Percentiles rank a stretch among this genome's conserved stretches.
Conservation (phyloP, 1,284 basidiomycete genomes). For the Paramarasmius palmivorus region DNA sequence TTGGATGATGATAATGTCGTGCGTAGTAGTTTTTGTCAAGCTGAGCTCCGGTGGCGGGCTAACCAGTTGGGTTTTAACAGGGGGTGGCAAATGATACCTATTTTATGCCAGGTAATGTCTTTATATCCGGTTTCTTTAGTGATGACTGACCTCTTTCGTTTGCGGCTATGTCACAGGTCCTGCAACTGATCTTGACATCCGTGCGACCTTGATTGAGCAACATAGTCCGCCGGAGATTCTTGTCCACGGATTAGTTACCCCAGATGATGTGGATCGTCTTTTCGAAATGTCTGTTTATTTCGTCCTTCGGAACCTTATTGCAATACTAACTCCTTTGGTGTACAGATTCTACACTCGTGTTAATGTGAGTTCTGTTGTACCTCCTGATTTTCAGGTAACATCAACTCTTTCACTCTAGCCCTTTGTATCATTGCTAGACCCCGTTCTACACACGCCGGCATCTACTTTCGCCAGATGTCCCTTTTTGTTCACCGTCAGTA, state of each 20-base stretch:
- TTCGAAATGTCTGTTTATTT: conserved; percentile 72
- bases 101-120: conserved; percentile 66
- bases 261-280: conserved; percentile 78
- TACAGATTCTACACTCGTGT: conserved; percentile 66
- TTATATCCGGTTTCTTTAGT: conserved; percentile 1
- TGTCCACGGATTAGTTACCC: conserved; percentile 77
- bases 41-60: neutral
- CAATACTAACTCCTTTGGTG: conserved; percentile 17
- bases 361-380: conserved; percentile 50
- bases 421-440: conserved; percentile 75
- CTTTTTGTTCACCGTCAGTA: conserved; percentile 80
- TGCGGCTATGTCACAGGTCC: conserved; percentile 45
- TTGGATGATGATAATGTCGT: conserved; percentile 67
- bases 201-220: conserved; percentile 75
- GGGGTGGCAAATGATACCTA: conserved; percentile 82
- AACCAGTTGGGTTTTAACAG: conserved; percentile 23
- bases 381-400: neutral
- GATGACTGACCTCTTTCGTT: conserved; percentile 2
- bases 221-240: conserved; percentile 83
- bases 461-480: conserved; percentile 77
- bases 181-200: conserved; percentile 63
- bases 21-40: conserved; percentile 27
- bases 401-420: conserved; percentile 42
- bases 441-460: conserved; percentile 69
- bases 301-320: conserved; percentile 20